Evolutionary conservation across 352 stramenopile species (phyloP).

Genomic region (Pseudoperonospora humuli): DNA sequence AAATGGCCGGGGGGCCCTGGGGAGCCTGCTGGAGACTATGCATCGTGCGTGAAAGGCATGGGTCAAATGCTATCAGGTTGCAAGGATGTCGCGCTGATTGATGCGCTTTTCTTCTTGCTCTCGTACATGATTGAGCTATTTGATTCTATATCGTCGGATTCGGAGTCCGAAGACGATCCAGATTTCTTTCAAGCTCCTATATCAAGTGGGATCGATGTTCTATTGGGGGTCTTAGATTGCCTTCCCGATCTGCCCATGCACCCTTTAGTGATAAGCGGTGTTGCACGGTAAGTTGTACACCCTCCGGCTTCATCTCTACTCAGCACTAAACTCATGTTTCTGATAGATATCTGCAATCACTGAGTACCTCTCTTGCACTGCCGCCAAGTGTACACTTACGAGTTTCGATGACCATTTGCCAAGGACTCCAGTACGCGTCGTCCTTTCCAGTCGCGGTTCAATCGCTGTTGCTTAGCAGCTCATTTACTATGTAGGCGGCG

Average conservation of each 20-base stretch:
- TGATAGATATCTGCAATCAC: conserved; percentile 52
- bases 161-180: conserved; percentile 41
- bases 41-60: conserved; percentile 56
- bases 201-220: conserved; percentile 43
- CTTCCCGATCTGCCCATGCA: conserved; percentile 44
- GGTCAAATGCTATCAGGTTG: conserved; percentile 38
- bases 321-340: conserved; percentile 1
- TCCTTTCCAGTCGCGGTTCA: conserved; percentile 40
- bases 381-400: conserved; percentile 39
- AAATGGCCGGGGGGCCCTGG: conserved; percentile 57
- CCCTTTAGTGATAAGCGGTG: conserved; percentile 44
- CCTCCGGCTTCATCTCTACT: neutral
- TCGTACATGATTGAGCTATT: conserved; percentile 76
- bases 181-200: conserved; percentile 11
- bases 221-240: conserved; percentile 43
- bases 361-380: conserved; percentile 47
- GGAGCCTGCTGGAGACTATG: conserved; percentile 28
- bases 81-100: conserved; percentile 47
- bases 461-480: conserved; percentile 40
- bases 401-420: conserved; percentile 32
- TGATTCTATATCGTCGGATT: conserved; percentile 72
- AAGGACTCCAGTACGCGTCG: conserved; percentile 39
- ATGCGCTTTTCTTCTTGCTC: conserved; percentile 66
- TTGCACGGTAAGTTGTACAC: conserved; percentile 32
- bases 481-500: conserved; percentile 39